Percentiles rank a stretch among this genome's conserved stretches.
These are phyloP conservation scores for Aspergillus sojae DNA, from an alignment of 2,329 filamentous ascomycete genomes.

Conservation along the genomic window DNA sequence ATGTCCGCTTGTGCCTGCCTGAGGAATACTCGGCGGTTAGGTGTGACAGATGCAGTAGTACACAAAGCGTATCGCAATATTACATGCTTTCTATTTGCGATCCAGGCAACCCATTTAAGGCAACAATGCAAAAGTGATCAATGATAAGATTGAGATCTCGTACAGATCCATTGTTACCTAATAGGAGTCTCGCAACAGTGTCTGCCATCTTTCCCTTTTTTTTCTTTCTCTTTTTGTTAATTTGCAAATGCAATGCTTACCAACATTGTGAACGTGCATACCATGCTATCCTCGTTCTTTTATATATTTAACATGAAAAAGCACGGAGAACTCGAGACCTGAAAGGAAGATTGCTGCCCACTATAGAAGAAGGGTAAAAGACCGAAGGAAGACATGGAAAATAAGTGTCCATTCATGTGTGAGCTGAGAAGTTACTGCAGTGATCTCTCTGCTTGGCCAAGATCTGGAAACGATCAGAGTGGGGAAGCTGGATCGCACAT, in stretches of 20 bases:
- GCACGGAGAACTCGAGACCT: not conserved
- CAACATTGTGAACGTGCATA: not conserved
- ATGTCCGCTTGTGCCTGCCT: not conserved
- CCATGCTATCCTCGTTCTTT: not conserved
- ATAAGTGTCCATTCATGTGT: not conserved
- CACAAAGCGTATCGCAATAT: not conserved
- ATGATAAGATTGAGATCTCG: constrained; percentile 3
- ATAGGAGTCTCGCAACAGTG: not conserved
- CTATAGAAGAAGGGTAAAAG: not conserved
- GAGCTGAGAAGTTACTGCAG: constrained; percentile 6
- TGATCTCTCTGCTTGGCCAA: constrained; percentile 16
- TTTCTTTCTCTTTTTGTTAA: not conserved
- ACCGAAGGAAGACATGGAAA: not conserved
- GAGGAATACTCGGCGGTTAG: not conserved
- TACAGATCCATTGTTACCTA: not conserved
- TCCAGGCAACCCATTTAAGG: constrained; percentile 1
- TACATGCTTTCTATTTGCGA: not conserved
- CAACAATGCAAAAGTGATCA: not conserved
- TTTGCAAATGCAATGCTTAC: not conserved
- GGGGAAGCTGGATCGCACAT: constrained; percentile 24
- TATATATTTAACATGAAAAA: not conserved
- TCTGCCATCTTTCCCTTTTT: not conserved
- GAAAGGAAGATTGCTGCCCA: not conserved
- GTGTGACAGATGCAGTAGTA: not conserved
- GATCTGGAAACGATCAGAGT: constrained; percentile 30